Base-by-base conservation (phyloP, 331 rosid species). In the Dryas integrifolia region DNA sequence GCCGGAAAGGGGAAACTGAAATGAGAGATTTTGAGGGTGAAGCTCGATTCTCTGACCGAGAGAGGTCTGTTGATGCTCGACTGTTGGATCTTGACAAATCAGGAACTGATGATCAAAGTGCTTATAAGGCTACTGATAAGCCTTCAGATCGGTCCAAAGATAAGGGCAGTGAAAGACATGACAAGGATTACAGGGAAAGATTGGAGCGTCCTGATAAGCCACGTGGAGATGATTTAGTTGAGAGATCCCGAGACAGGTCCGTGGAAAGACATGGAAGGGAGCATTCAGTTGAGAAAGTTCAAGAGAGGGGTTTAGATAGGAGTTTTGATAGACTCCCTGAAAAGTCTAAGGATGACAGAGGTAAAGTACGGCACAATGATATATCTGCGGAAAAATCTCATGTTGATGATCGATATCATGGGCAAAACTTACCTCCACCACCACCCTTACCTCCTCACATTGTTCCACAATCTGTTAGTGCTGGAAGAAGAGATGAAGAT, bases 371-470 rank as follows among this genome's bases (percentile, higher is more conserved):
- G 30, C 77, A 95, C 79, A 90, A 61, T 71, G 99, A 95, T 79
- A 38, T 74, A 64, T 53, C 89, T 35, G 40, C 51, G 6, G 99
- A 95, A 47, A 95, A 92, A 80, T 86, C 97, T 82, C 97, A 88
- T 60, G 58, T 58, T 41, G 99, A 95, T 65, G 99, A 90, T 66
- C 96, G 96, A 56, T 88, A 89, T 86, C 96, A 92, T 58, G 96
- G 92, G 62, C 99, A 95, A 86, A 86, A 80, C 85, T 83, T 95
- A 89, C 99, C 99, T 58, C 99, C 99, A 0, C 99, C 99, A 18
- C 99, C 99, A 21, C 99, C 99, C 72, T 80, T 95, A 77, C 99
- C 99, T 57, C 98, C 97, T 50, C 89, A 95, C 74, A 7, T 92
- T 87, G 90, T 90, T 80, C 99, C 98, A 76, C 99, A 95, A 72